Percentiles rank a stretch among this genome's conserved stretches.
These are phyloP conservation scores for Lipomyces sp. DNA, from an alignment of 805 yeast genomes.

Conservation along the genomic window DNA sequence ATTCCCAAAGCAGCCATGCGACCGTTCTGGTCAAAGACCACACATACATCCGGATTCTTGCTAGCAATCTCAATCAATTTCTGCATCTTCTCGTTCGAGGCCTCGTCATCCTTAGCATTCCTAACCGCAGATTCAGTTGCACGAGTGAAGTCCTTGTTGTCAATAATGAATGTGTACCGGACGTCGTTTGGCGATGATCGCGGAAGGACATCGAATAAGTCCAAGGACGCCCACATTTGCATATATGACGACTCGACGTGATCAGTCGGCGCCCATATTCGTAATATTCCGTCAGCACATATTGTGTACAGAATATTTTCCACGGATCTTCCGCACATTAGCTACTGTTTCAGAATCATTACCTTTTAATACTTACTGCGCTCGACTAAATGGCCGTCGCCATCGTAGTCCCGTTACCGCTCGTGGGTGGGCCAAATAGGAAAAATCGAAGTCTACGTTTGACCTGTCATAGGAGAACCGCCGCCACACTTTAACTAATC, in stretches of 20 bases:
- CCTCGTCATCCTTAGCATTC: slow-evolving; percentile 22
- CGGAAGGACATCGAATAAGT: slow-evolving; percentile 42
- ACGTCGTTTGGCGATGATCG: slow-evolving; percentile 19
- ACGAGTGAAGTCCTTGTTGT: slow-evolving; percentile 38
- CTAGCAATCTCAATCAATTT: slow-evolving; percentile 34
- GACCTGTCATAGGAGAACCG: slow-evolving; percentile 70
- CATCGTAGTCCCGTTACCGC: slow-evolving; percentile 64
- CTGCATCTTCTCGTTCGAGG: slow-evolving; percentile 16
- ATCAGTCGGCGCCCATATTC: slow-evolving; percentile 60
- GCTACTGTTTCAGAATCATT: not conserved
- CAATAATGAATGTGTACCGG: slow-evolving; percentile 33
- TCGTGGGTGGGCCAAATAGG: slow-evolving; percentile 67
- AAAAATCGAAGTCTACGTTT: slow-evolving; percentile 63
- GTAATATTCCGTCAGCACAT: slow-evolving; percentile 60
- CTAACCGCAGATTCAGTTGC: slow-evolving; percentile 40
- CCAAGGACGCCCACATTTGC: slow-evolving; percentile 60
- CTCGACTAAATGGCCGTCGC: slow-evolving; percentile 51
- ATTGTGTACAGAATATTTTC: slow-evolving; percentile 67
- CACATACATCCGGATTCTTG: slow-evolving; percentile 38
- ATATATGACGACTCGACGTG: slow-evolving; percentile 38
- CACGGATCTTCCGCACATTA: slow-evolving; percentile 39
- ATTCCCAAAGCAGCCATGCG: slow-evolving; percentile 38
- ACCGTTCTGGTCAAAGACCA: slow-evolving; percentile 38
- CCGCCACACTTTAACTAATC: slow-evolving; percentile 76
- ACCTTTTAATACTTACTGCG: slow-evolving; percentile 37